Evolutionary conservation across 2,329 filamentous ascomycete genomes (phyloP), one percentile per base, ranked within the genome.

Genomic region (Fusarium xylarioides): DNA sequence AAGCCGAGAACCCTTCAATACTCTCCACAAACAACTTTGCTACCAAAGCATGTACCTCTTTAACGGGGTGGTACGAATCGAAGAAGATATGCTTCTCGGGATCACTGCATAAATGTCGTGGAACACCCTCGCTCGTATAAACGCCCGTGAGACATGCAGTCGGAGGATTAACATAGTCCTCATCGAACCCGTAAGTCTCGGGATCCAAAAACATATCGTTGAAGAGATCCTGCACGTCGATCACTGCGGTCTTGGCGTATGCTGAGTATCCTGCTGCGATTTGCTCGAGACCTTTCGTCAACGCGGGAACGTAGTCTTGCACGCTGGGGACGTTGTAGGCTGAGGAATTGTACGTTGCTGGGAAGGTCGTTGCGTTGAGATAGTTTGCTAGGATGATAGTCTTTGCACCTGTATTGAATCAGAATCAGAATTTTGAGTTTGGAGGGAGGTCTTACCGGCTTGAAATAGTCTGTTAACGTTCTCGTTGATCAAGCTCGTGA

Each of bases 301-400:
- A 26, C 5, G 35, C 65, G 0, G 30, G 38, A 9, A 34, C 50
- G 28, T 44, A 72, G 5, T 26, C 37, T 26, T 62, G 38, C 3
- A 72, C 70, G 1, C 55, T 62, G 2, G 70, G 70, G 7, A 47
- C n/a, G 16, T 58, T 19, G 28, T 72, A 72, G 3, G 52, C 26
- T 5, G 70, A 54, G 1, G 70, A 73, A 4, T 61, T 72, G 14
- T 57, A 70, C 6, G 70, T 58, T n/a, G 70, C 70, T 19, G 70
- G 70, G 1, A 72, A 70, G 0, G 44, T 54, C 2, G 70, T 73
- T 2, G 30, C n/a, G 16, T 61, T 57, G 18, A 62, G 66, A 8
- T 73, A 72, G 7, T 72, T 72, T 7, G 59, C 69, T 16, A 72
- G 26, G 0, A 72, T 66, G 7, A 72, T 73, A 6, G 21, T 62